phyloP scores from a whole-genome alignment of 345 rosid genomes.

The Rhodamnia argentea region DNA sequence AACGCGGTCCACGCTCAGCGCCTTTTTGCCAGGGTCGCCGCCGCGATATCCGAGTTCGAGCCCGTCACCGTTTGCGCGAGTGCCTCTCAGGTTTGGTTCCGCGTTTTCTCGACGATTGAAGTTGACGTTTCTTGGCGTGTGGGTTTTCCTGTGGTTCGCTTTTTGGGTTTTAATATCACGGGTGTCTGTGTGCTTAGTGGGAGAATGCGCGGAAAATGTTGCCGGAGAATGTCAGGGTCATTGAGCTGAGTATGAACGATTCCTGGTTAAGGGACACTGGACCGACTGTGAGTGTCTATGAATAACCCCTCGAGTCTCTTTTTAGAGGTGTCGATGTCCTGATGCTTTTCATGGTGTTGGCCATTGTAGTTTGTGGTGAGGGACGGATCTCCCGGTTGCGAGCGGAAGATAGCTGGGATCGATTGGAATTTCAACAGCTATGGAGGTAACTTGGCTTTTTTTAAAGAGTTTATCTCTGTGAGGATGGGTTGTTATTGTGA shows the following conservation, averaged over 20 bases:
- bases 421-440: constrained; percentile 88
- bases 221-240: constrained; percentile 63
- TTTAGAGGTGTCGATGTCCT: background rate
- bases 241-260: constrained; percentile 93
- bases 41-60: constrained; percentile 69
- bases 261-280: constrained; percentile 97
- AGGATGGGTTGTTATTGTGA: background rate
- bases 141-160: background rate
- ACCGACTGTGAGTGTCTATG: constrained; percentile 60
- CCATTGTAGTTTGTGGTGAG: constrained; percentile 49
- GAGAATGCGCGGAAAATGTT: constrained; percentile 64
- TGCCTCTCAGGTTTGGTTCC: constrained; percentile 50
- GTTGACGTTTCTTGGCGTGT: background rate
- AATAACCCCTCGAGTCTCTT: background rate
- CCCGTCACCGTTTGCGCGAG: constrained; percentile 89
- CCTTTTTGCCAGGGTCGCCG: constrained; percentile 56
- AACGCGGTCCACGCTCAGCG: constrained; percentile 49
- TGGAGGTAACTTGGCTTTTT: constrained; percentile 52
- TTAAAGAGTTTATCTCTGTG: background rate
- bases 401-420: constrained; percentile 61
- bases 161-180: background rate
- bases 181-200: constrained; percentile 40
- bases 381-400: constrained; percentile 12
- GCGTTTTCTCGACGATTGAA: background rate
- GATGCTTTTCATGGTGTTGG: background rate